Evolutionary conservation across 257 asterid genomes (phyloP).

Genomic region (Striga asiatica): DNA sequence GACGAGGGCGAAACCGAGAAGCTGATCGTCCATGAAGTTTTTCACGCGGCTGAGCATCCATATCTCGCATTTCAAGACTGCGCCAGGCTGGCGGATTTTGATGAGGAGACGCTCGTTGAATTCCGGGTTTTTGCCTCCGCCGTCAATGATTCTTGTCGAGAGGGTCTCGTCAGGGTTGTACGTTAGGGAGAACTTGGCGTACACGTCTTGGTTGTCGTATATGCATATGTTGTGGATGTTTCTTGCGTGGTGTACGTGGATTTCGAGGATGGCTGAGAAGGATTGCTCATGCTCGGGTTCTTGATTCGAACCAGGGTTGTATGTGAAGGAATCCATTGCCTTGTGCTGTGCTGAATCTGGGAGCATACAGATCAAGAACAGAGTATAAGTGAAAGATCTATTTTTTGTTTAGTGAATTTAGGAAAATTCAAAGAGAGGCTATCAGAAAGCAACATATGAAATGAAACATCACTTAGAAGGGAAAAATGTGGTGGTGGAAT

Average conservation of each 20-base stretch:
- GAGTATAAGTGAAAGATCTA: neutral
- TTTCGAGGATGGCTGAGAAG: slow-evolving; percentile 35
- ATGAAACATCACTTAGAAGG: too few species aligned
- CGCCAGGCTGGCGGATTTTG: slow-evolving; percentile 28
- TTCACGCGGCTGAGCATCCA: too few species aligned
- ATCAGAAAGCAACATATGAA: too few species aligned
- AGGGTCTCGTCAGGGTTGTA: slow-evolving; percentile 43
- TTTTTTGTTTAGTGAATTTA: neutral
- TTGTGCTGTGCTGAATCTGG: slow-evolving; percentile 10
- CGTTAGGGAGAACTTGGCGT: slow-evolving; percentile 64
- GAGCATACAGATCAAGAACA: slow-evolving; percentile 19
- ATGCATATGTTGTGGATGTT: slow-evolving; percentile 74
- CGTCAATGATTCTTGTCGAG: slow-evolving; percentile 34
- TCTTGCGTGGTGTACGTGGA: too few species aligned
- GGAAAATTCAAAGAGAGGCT: neutral
- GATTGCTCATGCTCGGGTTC: slow-evolving; percentile 23
- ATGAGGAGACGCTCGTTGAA: slow-evolving; percentile 36
- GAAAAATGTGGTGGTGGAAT: too few species aligned
- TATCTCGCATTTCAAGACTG: slow-evolving; percentile 57
- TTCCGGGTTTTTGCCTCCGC: slow-evolving; percentile 44
- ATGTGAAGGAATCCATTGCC: too few species aligned
- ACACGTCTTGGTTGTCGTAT: slow-evolving; percentile 64
- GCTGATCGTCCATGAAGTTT: too few species aligned
- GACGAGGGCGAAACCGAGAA: slow-evolving; percentile 46
- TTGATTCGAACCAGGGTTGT: slow-evolving; percentile 21